Evolutionary conservation across 1,284 basidiomycete species (phyloP).

Genomic region (Moniliophthora roreri): DNA sequence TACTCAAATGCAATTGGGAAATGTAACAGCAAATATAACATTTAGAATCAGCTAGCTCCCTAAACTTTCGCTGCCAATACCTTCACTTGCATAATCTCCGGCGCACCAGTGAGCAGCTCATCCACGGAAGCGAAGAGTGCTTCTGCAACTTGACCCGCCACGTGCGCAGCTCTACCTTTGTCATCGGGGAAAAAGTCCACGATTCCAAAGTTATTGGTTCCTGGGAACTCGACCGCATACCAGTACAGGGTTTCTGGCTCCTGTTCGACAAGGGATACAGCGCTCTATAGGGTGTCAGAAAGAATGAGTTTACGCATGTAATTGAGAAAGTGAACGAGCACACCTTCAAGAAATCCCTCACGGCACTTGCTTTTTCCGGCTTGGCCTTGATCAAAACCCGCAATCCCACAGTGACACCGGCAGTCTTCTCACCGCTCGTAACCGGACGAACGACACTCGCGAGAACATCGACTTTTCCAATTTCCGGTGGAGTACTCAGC

Average conservation of each 20-base stretch:
- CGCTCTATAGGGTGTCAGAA: conserved; percentile 22
- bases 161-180: conserved; percentile 32
- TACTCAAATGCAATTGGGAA: no score
- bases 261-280: conserved; percentile 33
- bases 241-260: conserved; percentile 36
- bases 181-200: conserved; percentile 38
- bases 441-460: conserved; percentile 31
- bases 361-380: conserved; percentile 32
- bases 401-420: conserved; percentile 32
- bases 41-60: no score
- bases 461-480: conserved; percentile 29
- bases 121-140: conserved; percentile 35
- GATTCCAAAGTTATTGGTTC: conserved; percentile 37
- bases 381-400: conserved; percentile 37
- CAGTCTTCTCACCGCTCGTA: conserved; percentile 21
- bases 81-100: conserved; percentile 32
- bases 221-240: conserved; percentile 39
- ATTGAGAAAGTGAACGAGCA: conserved; percentile 10
- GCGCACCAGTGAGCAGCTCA: conserved; percentile 29
- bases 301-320: not conserved
- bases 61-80: conserved; percentile 32
- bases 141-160: conserved; percentile 35
- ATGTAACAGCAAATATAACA: no score
- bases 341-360: conserved; percentile 38
- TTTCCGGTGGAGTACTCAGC: conserved; percentile 28